Conservation (phyloP, 495 filamentous ascomycete genomes). For the Glutinoglossum americanum region DNA sequence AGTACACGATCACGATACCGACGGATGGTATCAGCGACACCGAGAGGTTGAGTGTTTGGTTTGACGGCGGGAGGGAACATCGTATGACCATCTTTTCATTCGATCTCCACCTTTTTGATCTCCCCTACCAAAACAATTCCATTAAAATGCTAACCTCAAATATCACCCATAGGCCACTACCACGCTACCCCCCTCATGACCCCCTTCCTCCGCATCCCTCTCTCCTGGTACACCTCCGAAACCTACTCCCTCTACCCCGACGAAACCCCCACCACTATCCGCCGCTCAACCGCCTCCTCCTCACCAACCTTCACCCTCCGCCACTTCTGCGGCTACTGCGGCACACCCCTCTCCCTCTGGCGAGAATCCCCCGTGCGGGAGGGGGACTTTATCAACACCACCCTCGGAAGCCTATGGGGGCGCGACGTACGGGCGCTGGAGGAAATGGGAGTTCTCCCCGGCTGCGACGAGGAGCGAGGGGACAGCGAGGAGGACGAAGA, state of each 20-base stretch:
- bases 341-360: conserved; percentile 64
- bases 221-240: conserved; percentile 48
- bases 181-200: conserved; percentile 41
- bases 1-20: conserved; percentile 53
- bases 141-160: neutral
- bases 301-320: conserved; percentile 38
- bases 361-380: conserved; percentile 44
- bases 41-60: conserved; percentile 34
- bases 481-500: neutral
- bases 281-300: conserved; percentile 39
- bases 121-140: no score
- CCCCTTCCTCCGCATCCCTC: conserved; percentile 60
- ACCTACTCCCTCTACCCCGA: conserved; percentile 56
- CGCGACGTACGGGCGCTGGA: conserved; percentile 47
- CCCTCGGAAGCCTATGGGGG: conserved; percentile 44
- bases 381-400: conserved; percentile 51
- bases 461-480: conserved; percentile 17
- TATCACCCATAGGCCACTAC: conserved; percentile 28
- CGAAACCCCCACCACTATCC: conserved; percentile 52
- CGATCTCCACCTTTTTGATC: no score
- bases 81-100: conserved; percentile 32
- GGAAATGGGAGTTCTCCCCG: conserved; percentile 40
- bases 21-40: conserved; percentile 9
- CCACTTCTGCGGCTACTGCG: conserved; percentile 81
- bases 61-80: conserved; percentile 40